Conservation (phyloP, 129 eudicot species). For the Deinandra increscens region DNA sequence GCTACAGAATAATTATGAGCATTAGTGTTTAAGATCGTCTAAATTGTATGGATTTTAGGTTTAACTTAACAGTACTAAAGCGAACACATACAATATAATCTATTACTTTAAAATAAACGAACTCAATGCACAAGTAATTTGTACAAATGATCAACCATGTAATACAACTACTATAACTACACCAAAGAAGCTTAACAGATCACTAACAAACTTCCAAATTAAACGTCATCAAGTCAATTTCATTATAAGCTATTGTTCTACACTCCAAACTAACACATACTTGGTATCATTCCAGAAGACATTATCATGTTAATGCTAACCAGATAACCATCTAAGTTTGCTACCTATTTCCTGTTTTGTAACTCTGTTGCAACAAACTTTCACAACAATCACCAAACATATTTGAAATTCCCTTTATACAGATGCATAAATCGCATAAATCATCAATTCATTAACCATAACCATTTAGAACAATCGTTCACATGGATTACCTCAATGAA, state of each 20-base stretch:
- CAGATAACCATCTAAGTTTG: neutral
- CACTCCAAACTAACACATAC: neutral
- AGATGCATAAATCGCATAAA: neutral
- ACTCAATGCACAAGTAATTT: neutral
- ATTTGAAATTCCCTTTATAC: too few relatives aligned
- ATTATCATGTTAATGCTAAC: neutral
- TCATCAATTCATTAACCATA: neutral
- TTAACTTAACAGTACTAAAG: neutral
- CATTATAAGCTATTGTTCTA: neutral
- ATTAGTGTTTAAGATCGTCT: too few relatives aligned
- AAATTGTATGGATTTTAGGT: too few relatives aligned
- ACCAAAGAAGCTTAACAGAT: neutral
- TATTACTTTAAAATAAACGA: neutral
- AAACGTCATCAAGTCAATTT: neutral
- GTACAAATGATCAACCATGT: neutral
- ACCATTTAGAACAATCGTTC: neutral
- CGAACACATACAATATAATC: neutral
- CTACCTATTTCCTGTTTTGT: neutral
- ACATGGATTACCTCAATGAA: conserved; percentile 70
- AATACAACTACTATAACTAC: neutral
- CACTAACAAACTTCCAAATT: neutral
- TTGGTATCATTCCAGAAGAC: too few relatives aligned
- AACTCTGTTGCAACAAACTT: neutral
- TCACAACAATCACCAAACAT: neutral
- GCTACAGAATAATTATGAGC: too few relatives aligned